These are phyloP conservation scores for Leishmania martiniquensis DNA, from an alignment of 208 protist species.

Conservation along the genomic window DNA sequence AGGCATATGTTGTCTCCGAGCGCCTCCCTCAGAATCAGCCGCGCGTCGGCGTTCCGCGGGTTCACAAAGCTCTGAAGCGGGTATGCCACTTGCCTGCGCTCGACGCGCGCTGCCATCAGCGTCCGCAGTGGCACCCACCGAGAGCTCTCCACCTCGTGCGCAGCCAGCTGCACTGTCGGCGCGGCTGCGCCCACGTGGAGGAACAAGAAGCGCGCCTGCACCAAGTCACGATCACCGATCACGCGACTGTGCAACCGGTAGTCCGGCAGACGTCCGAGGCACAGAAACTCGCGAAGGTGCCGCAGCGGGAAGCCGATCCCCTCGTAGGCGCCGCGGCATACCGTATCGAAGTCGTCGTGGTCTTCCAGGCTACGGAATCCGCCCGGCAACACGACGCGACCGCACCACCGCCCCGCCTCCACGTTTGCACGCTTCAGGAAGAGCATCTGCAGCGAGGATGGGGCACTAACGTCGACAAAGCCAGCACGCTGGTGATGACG, in stretches of 20 bases:
- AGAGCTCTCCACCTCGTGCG: conserved; percentile 57
- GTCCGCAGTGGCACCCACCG: conserved; percentile 65
- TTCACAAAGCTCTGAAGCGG: conserved; percentile 54
- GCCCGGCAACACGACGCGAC: conserved; percentile 80
- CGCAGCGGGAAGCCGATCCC: conserved; percentile 63
- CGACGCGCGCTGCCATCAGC: conserved; percentile 31
- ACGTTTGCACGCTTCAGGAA: conserved; percentile 64
- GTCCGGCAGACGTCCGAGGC: conserved; percentile 69
- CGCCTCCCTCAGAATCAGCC: conserved; percentile 51
- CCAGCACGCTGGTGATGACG: neutral
- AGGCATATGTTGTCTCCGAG: conserved; percentile 52
- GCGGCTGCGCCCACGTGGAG: conserved; percentile 73
- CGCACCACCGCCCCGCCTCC: conserved; percentile 65
- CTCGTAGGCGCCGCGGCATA: conserved; percentile 51
- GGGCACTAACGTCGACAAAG: conserved; percentile 21
- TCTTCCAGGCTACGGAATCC: conserved; percentile 75
- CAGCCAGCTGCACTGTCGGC: conserved; percentile 49
- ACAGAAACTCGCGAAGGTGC: conserved; percentile 47
- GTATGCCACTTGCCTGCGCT: conserved; percentile 47
- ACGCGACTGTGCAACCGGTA: conserved; percentile 38
- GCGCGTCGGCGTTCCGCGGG: conserved; percentile 42
- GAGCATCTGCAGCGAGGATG: conserved; percentile 58
- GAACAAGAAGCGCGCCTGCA: conserved; percentile 83
- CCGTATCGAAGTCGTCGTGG: conserved; percentile 57
- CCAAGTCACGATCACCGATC: conserved; percentile 24